Conservation (phyloP, 2,329 filamentous ascomycete species). For the Diplodia mutila region DNA sequence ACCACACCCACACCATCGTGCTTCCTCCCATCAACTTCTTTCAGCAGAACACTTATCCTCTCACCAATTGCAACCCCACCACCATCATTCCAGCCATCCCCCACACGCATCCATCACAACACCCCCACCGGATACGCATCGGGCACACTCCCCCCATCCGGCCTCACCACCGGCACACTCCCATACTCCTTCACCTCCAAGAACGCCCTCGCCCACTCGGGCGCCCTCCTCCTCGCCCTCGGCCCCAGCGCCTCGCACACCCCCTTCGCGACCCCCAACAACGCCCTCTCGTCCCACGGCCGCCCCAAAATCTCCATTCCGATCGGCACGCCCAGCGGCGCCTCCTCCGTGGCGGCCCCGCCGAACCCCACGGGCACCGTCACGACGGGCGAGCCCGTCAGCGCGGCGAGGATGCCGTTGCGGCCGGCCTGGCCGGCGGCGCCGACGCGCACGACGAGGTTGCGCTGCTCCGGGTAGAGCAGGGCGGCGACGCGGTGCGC, state of each 20-base stretch:
- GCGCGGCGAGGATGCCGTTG: slow-evolving; percentile 60
- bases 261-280: slow-evolving; percentile 58
- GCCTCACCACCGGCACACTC: slow-evolving; percentile 51
- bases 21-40: background rate
- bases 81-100: background rate
- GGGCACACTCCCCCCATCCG: slow-evolving; percentile 49
- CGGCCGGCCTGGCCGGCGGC: slow-evolving; percentile 61
- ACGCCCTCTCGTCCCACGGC: slow-evolving; percentile 58
- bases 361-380: slow-evolving; percentile 61
- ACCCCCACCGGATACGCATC: slow-evolving; percentile 55
- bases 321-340: slow-evolving; percentile 63
- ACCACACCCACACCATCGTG: too few species aligned
- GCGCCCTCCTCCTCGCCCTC: slow-evolving; percentile 51
- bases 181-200: slow-evolving; percentile 48
- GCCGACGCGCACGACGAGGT: slow-evolving; percentile 63
- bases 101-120: slow-evolving; percentile 29
- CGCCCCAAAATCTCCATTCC: slow-evolving; percentile 67
- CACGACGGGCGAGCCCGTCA: slow-evolving; percentile 59
- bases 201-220: slow-evolving; percentile 48
- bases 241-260: slow-evolving; percentile 48
- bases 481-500: slow-evolving; percentile 58
- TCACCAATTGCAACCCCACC: too few species aligned
- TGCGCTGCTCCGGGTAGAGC: slow-evolving; percentile 68
- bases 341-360: slow-evolving; percentile 49
- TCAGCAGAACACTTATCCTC: background rate